Percentiles rank a stretch among this genome's conserved stretches.
Conservation (phyloP, 305 asterid species). For the Fraxinus dipetala region DNA sequence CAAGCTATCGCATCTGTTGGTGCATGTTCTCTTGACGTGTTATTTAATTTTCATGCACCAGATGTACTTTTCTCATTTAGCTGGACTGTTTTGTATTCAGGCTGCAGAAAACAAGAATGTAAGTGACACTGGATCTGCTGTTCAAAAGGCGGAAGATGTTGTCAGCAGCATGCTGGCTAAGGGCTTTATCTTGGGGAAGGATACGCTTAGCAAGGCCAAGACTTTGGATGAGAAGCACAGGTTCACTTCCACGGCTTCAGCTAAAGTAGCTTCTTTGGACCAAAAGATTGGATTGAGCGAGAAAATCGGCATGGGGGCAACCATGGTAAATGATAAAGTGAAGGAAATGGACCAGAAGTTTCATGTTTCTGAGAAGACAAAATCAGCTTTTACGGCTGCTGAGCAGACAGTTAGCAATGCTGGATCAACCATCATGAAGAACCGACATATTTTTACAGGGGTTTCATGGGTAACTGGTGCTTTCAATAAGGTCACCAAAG, state of each 20-base stretch:
- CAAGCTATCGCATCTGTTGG: slow-evolving; percentile 33
- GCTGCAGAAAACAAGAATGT: slow-evolving; percentile 35
- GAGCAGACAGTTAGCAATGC: slow-evolving; percentile 70
- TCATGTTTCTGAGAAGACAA: slow-evolving; percentile 70
- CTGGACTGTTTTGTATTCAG: slow-evolving; percentile 28
- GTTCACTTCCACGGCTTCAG: slow-evolving; percentile 59
- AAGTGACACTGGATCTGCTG: slow-evolving; percentile 43
- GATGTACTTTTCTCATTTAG: neutral
- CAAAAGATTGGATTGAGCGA: slow-evolving; percentile 67
- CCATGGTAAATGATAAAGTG: slow-evolving; percentile 60
- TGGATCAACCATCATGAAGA: slow-evolving; percentile 67
- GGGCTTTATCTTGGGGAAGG: slow-evolving; percentile 67
- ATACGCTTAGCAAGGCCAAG: slow-evolving; percentile 64
- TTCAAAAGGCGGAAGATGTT: slow-evolving; percentile 67
- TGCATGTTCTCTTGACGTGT: slow-evolving; percentile 25
- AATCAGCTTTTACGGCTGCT: slow-evolving; percentile 59
- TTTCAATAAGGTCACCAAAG: slow-evolving; percentile 51
- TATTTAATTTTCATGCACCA: slow-evolving; percentile 12
- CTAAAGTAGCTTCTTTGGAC: slow-evolving; percentile 66
- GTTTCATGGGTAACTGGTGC: slow-evolving; percentile 76
- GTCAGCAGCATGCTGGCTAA: slow-evolving; percentile 73
- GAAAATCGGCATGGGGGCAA: slow-evolving; percentile 60
- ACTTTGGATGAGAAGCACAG: slow-evolving; percentile 66
- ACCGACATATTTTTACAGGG: slow-evolving; percentile 62
- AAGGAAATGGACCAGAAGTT: slow-evolving; percentile 73